Conservation (phyloP, 257 asterid species). For the Solanum tarijense region DNA sequence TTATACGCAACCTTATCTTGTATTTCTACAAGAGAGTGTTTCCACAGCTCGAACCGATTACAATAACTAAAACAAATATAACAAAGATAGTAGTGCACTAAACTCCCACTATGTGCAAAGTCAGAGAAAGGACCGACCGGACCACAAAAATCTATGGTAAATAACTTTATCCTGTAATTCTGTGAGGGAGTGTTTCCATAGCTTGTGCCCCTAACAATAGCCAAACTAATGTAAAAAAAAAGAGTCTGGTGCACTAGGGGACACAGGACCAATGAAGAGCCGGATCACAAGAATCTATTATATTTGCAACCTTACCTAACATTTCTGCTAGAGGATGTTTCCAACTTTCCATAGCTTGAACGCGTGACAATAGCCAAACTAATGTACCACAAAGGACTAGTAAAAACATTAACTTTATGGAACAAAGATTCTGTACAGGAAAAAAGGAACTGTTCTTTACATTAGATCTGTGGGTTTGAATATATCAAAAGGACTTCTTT, state of each 20-base stretch:
- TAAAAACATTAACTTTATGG: not conserved
- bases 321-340: not conserved
- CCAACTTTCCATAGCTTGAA: not conserved
- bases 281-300: not conserved
- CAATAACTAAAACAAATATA: not conserved
- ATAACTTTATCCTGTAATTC: too few relatives aligned
- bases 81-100: not conserved
- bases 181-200: not conserved
- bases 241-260: too few relatives aligned
- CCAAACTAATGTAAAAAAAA: not conserved
- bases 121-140: fast-evolving
- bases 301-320: not conserved
- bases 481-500: not conserved
- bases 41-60: too few relatives aligned
- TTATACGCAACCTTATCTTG: fast-evolving
- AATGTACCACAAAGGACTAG: not conserved
- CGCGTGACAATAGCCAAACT: not conserved
- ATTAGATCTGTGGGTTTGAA: not conserved
- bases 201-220: not conserved
- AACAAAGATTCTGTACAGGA: not conserved
- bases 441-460: not conserved
- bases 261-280: not conserved
- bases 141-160: not conserved
- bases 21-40: too few relatives aligned
- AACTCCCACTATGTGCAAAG: not conserved